Evolutionary conservation across 768 basidiomycete species (phyloP), one percentile per base, ranked within the genome.

Genomic region (Pulveroboletus sp.): DNA sequence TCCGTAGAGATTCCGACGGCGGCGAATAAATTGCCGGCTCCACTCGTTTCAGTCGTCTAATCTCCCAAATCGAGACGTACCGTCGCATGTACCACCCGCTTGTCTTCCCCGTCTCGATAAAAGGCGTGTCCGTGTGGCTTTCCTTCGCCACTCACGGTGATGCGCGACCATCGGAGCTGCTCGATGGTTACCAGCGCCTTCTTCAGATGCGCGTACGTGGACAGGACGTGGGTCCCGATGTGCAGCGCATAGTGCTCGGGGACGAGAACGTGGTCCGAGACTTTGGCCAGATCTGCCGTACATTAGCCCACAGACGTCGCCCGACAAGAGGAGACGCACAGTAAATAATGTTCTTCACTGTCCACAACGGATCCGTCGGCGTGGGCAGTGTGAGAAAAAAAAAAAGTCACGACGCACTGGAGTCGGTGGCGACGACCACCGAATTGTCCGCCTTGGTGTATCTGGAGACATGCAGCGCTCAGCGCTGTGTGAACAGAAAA

Each of bases 401-500:
- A 4, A 9, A 14, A 1, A 7, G 19, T 5, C 20, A 43, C 5
- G 31, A 73, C 86, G 59, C 58, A 91, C 90, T 85, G 1, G 90
- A 90, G 69, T 98, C 94, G 1, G 94, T 98, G 3, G 94, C 85
- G 2, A 98, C 91, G 10, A 97, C 77, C 10, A 85, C 81, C 3
- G 78, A 78, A 69, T 98, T 98, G 62, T 97, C 91, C 1, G 89
- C 91, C 55, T 90, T 57, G 4, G 90, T 95, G 67, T 88, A 97
- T 59, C 90, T 90, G 38, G 37, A 41, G n/a, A 40, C 25, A 25
- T 8, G 25, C 17, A 10, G 25, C 43, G 5, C 4, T 58, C 43
- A 50, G 11, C 19, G 2, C 23, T 7, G 9, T 6, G 16, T 11
- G 27, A 29, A 29, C 12, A 20, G 10, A 4, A 12, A 20, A 19